Evolutionary conservation across 805 yeast species (phyloP).

Genomic region (Saccharomycopsis fodiens): DNA sequence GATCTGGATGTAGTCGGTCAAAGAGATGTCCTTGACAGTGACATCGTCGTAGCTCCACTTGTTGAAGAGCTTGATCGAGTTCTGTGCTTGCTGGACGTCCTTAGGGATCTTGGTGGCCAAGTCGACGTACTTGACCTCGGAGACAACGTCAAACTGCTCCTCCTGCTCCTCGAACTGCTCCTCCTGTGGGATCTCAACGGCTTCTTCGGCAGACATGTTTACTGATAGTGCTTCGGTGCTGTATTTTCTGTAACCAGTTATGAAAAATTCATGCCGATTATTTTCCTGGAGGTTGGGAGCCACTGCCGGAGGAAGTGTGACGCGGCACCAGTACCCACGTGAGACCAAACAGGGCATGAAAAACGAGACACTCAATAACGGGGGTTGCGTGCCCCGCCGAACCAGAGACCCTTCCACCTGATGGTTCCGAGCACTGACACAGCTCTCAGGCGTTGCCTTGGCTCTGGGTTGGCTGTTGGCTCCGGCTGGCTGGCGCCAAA

Average conservation of each 20-base stretch:
- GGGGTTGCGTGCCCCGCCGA: too few relatives aligned
- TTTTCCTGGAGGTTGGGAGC: neutral
- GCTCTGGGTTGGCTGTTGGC: too few relatives aligned
- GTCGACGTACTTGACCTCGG: conserved; percentile 75
- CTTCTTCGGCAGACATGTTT: conserved; percentile 77
- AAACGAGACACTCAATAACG: too few relatives aligned
- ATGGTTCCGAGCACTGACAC: too few relatives aligned
- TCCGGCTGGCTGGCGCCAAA: too few relatives aligned
- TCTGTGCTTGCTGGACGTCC: conserved; percentile 92
- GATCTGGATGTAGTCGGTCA: conserved; percentile 97
- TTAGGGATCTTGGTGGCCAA: conserved; percentile 96
- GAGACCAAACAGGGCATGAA: too few relatives aligned
- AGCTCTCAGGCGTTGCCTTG: too few relatives aligned
- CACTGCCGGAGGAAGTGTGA: too few relatives aligned
- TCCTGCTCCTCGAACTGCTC: conserved; percentile 37
- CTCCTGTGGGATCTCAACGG: conserved; percentile 39
- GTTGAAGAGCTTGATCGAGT: conserved; percentile 97
- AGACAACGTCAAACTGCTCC: conserved; percentile 65
- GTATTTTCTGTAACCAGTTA: neutral
- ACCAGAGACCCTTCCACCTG: too few relatives aligned
- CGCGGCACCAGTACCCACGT: too few relatives aligned
- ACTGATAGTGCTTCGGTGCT: neutral
- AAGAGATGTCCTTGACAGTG: conserved; percentile 94
- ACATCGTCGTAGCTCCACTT: conserved; percentile 99
- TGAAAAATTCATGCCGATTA: neutral